phyloP scores from a whole-genome alignment of 1,139 yeast species.

The Meyerozyma carpophila region DNA sequence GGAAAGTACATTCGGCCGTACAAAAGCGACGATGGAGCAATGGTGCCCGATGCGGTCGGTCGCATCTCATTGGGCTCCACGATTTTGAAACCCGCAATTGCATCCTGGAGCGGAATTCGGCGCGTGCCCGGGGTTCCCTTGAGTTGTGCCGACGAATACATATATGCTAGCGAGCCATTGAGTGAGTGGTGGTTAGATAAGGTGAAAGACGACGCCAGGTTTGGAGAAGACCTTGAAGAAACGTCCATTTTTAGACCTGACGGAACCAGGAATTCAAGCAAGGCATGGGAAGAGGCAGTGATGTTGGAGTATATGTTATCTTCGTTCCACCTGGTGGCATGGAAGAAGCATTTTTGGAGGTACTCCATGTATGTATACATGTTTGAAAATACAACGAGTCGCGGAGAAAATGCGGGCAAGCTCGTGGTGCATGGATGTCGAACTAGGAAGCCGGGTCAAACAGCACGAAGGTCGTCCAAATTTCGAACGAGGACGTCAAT shows the following conservation, averaged over 20 bases:
- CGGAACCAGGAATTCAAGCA: constrained; percentile 75
- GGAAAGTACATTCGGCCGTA: constrained; percentile 92
- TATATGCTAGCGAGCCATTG: constrained; percentile 79
- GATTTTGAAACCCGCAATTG: constrained; percentile 71
- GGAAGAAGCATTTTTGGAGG: constrained; percentile 65
- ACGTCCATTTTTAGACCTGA: constrained; percentile 61
- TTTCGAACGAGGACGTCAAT: constrained; percentile 37
- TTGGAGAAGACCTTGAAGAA: constrained; percentile 65
- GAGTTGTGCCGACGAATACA: constrained; percentile 64
- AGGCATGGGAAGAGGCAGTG: constrained; percentile 60
- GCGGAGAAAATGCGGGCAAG: background rate
- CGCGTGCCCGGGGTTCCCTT: constrained; percentile 47
- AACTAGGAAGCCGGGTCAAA: background rate
- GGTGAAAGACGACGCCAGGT: constrained; percentile 72
- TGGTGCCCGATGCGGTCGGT: background rate
- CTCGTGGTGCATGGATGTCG: background rate
- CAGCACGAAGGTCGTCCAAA: constrained; percentile 19
- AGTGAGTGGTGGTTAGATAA: constrained; percentile 63
- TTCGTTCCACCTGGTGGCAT: constrained; percentile 68
- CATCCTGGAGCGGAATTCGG: constrained; percentile 58
- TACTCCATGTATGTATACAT: constrained; percentile 89
- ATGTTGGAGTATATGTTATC: constrained; percentile 73
- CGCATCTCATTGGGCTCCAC: constrained; percentile 38
- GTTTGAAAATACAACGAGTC: background rate
- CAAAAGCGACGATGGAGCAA: constrained; percentile 17